A percentile compares a stretch with the other conserved stretches of the same genome.
phyloP scores from a whole-genome alignment of 225 moss, liverwort and hornwort genomes.

The Polytrichum formosum region DNA sequence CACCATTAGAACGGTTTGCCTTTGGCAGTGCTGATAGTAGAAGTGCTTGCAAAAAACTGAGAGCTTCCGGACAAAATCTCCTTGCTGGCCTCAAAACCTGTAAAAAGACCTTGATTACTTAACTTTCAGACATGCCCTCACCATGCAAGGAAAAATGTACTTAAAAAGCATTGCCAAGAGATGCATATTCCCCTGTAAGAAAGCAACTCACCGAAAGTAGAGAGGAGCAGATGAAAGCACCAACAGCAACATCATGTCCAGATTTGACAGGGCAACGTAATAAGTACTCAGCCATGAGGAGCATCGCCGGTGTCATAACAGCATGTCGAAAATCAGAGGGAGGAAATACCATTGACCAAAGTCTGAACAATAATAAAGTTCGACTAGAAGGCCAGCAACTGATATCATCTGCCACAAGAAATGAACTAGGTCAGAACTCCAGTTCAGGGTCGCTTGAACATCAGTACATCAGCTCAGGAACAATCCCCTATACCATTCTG shows the following conservation, averaged over 20 bases:
- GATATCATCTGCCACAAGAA: slow-evolving; percentile 64
- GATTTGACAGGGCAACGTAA: slow-evolving; percentile 83
- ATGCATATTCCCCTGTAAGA: slow-evolving; percentile 4
- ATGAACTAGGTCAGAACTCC: slow-evolving; percentile 11
- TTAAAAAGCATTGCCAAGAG: not conserved
- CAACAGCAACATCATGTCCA: slow-evolving; percentile 75
- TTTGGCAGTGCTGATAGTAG: slow-evolving; percentile 81
- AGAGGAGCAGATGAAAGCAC: slow-evolving; percentile 79
- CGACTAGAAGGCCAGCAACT: slow-evolving; percentile 93
- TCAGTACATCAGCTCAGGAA: too few species aligned
- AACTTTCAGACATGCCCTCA: too few species aligned
- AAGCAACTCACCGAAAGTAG: slow-evolving; percentile 70
- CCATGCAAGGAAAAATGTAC: too few species aligned
- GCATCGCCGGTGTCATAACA: slow-evolving; percentile 91
- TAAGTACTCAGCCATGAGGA: slow-evolving; percentile 91
- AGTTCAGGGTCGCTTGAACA: too few species aligned
- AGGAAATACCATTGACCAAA: slow-evolving; percentile 95
- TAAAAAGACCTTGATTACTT: not conserved
- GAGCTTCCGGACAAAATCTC: slow-evolving; percentile 90
- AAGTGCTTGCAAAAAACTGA: slow-evolving; percentile 77
- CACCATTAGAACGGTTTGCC: slow-evolving; percentile 26
- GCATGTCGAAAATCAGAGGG: slow-evolving; percentile 96
- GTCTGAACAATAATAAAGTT: slow-evolving; percentile 68
- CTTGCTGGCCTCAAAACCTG: slow-evolving; percentile 81
- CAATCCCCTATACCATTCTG: too few species aligned